Percentiles rank a stretch among this genome's conserved stretches.
phyloP scores from a whole-genome alignment of 768 basidiomycete genomes.

The Hydnomerulius pinastri region DNA sequence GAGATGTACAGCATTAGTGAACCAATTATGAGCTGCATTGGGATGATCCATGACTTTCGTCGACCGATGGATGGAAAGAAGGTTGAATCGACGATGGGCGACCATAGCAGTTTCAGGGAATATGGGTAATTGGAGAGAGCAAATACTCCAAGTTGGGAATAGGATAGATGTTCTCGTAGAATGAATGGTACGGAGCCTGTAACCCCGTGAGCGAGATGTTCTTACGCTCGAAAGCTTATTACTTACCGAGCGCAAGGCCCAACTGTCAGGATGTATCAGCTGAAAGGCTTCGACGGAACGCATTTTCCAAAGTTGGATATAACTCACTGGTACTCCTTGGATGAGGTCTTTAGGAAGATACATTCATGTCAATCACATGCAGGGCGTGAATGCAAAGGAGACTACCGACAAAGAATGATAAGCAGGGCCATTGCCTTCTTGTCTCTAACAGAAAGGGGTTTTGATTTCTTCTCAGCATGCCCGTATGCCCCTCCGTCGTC shows the following conservation, averaged over 20 bases:
- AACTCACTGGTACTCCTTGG: slow-evolving; percentile 87
- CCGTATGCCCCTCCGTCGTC: slow-evolving; percentile 39
- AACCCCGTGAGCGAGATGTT: slow-evolving; percentile 8
- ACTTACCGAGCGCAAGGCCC: slow-evolving; percentile 84
- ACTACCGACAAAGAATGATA: slow-evolving; percentile 79
- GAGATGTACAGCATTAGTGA: slow-evolving; percentile 80
- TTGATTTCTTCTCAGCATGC: slow-evolving; percentile 37
- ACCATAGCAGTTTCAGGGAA: slow-evolving; percentile 96
- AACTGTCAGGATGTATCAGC: slow-evolving; percentile 43
- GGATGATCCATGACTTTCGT: slow-evolving; percentile 98
- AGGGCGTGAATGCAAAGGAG: slow-evolving; percentile 4
- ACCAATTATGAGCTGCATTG: slow-evolving; percentile 92
- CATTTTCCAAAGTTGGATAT: slow-evolving; percentile 9
- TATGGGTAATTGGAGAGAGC: slow-evolving; percentile 93
- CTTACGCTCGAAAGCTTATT: neutral
- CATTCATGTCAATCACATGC: slow-evolving; percentile 15
- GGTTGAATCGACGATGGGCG: slow-evolving; percentile 92
- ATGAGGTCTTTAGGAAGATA: slow-evolving; percentile 55
- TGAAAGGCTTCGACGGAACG: neutral
- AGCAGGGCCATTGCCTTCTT: slow-evolving; percentile 83
- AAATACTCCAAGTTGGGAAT: slow-evolving; percentile 95
- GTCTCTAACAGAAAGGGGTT: slow-evolving; percentile 70
- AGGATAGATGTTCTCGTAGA: slow-evolving; percentile 91
- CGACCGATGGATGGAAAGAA: slow-evolving; percentile 85
- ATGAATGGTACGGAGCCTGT: slow-evolving; percentile 95